Evolutionary conservation across 2,329 filamentous ascomycete genomes (phyloP).

Genomic region (Zymoseptoria brevis): DNA sequence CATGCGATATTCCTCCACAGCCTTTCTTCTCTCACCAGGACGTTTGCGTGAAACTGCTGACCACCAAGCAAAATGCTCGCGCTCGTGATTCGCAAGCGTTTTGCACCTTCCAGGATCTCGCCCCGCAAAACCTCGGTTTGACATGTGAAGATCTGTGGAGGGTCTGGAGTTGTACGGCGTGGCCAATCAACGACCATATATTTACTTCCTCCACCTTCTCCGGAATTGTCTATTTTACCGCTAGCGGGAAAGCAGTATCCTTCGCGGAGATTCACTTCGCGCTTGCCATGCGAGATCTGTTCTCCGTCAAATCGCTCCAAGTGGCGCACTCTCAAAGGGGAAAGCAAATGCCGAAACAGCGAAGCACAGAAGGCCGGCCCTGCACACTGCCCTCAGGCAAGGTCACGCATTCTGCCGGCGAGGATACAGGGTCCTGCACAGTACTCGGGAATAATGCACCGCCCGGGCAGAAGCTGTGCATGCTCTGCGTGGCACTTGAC

Average conservation of each 20-base stretch:
- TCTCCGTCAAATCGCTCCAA: not conserved
- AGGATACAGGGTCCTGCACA: not conserved
- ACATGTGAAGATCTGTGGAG: not conserved
- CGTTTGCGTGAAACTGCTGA: not conserved
- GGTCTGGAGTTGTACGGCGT: not conserved
- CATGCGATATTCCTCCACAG: not conserved
- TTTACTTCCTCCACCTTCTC: not conserved
- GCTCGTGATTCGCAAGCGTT: not conserved
- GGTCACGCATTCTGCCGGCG: not conserved
- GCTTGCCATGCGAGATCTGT: not conserved
- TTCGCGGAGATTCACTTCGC: not conserved
- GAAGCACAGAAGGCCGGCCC: not conserved
- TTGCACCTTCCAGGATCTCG: not conserved
- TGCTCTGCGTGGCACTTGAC: not conserved
- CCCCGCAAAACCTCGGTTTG: not conserved
- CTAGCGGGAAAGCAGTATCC: not conserved
- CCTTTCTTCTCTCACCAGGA: not conserved
- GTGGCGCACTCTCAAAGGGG: not conserved
- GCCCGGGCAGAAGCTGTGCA: not conserved
- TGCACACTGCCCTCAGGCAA: not conserved
- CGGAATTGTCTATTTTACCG: not conserved
- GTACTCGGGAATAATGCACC: not conserved
- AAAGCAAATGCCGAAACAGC: not conserved
- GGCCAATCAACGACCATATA: not conserved
- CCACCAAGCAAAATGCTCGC: not conserved